Conservation (phyloP, 208 protist species). For the Naegleria fowleri region DNA sequence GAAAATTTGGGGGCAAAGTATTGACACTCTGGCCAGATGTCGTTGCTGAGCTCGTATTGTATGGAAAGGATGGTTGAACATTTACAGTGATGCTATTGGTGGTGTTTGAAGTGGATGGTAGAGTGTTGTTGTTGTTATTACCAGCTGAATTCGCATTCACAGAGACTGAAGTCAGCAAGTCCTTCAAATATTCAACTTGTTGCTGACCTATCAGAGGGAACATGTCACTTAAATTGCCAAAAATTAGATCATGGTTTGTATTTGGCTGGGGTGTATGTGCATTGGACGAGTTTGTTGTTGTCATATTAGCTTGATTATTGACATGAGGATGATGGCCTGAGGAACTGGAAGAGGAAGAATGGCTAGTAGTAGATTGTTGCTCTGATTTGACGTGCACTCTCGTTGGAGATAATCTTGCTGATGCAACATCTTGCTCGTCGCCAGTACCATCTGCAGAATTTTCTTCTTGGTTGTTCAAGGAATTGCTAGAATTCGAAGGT, state of each 20-base stretch:
- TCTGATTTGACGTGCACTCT: background rate
- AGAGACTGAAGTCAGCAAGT: too few species aligned
- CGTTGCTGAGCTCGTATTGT: background rate
- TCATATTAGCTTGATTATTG: too few species aligned
- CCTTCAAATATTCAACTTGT: background rate
- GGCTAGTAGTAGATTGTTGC: background rate
- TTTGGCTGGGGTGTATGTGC: background rate
- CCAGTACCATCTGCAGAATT: background rate
- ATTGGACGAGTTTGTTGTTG: too few species aligned
- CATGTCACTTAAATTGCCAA: background rate
- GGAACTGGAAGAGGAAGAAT: background rate
- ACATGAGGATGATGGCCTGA: too few species aligned
- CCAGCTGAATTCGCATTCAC: background rate
- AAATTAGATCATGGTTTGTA: background rate
- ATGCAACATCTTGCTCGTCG: background rate
- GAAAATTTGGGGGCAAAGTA: background rate
- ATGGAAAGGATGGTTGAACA: background rate
- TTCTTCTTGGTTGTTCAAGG: background rate
- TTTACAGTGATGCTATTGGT: background rate
- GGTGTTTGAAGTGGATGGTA: background rate
- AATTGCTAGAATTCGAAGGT: too few species aligned
- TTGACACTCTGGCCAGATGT: background rate
- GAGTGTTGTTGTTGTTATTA: background rate
- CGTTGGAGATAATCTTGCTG: background rate
- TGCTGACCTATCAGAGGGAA: background rate